Base-by-base conservation (phyloP, 2,329 filamentous ascomycete species). In the Arachnomyces sp. region DNA sequence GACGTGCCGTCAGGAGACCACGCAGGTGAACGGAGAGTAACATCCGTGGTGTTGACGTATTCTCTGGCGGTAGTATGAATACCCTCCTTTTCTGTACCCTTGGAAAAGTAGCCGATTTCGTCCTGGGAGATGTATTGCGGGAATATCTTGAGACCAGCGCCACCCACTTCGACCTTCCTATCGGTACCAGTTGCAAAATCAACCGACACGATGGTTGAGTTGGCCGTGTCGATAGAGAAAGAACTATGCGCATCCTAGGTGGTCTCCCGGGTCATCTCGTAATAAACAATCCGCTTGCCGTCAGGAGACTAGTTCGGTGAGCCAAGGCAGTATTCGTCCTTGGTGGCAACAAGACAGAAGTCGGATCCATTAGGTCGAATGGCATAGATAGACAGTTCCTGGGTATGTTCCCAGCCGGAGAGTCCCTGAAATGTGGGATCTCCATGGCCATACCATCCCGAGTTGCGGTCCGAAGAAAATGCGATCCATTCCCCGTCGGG, bases 1-100 rank as follows among this genome's bases (percentile, higher is more conserved):
- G n/a, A n/a, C n/a, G n/a, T n/a, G n/a, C n/a, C n/a, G n/a, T 65
- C 60, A 1, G 56, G 56, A 4, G 63, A 66, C 60, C 62, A 66
- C 42, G 12, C 49, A 52, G 3, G 51, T 46, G 7, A 54, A 33
- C 14, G n/a, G n/a, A n/a, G n/a, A n/a, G n/a, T n/a, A n/a, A n/a
- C n/a, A n/a, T n/a, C n/a, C n/a, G 32, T 44, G 2, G 36, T 37
- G 18, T 46, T 44, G 4, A 40, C 32, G 15, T 45, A 41, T 7
- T 33, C 40, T 17, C 46, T 48, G 21, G 44, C 31, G 4, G 57
- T 62, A 28, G 52, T 52, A 36, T 58, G 50, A 16, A 62, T 40
- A 9, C 60, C 62, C 15, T 56, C 54, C 5, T 48, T 46, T 0
- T 42, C 16, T 1, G 50, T 53, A 14, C 44, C 47, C 25, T 62